Evolutionary conservation across 139 green algal genomes (phyloP), one percentile per base, ranked within the genome.

Genomic region (Chlamydomonas applanata): DNA sequence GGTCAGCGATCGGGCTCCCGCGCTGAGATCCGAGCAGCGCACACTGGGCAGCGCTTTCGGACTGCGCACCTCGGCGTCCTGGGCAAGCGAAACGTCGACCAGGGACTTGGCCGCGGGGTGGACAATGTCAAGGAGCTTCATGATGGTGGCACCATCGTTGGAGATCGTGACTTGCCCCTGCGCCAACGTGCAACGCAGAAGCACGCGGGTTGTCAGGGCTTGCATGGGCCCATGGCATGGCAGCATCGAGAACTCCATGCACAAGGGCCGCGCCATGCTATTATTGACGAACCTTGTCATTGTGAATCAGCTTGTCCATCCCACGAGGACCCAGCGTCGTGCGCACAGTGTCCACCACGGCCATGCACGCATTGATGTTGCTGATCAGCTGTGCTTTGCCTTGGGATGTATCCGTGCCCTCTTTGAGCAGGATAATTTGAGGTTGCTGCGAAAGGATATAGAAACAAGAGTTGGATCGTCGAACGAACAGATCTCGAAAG

Each of bases 311-410:
- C 72, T 99, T 99, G 89, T 99, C 96, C 92, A 98, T 98, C 40
- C 96, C 96, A n/a, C 96, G 83, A 0, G 96, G 96, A 0, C 96
- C 96, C 33, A 99, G 84, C 14, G 96, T 99, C 16, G 95, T 98
- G 45, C 92, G 83, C 3, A 99, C 89, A 3, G 93, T 86, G 72
- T 99, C 96, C 1, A 93, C 95, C 3, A 99, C 93, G 1, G 96
- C 96, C 69, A 94, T 88, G 87, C 96, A 99, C 0, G 96, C 96
- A 74, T 98, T 98, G 72, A 99, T 99, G 88, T 99, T 99, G 86
- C 88, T 97, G 76, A 99, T 92, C 24, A 99, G 88, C 88, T 99
- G 96, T 13, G 92, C 67, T 71, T 91, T 98, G 56, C 96, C 96
- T 71, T 99, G 96, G 54, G 89, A 97, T 0, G 94, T 98, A 83